phyloP scores from a whole-genome alignment of 257 asterid genomes.

The Anisodus acutangulus region DNA sequence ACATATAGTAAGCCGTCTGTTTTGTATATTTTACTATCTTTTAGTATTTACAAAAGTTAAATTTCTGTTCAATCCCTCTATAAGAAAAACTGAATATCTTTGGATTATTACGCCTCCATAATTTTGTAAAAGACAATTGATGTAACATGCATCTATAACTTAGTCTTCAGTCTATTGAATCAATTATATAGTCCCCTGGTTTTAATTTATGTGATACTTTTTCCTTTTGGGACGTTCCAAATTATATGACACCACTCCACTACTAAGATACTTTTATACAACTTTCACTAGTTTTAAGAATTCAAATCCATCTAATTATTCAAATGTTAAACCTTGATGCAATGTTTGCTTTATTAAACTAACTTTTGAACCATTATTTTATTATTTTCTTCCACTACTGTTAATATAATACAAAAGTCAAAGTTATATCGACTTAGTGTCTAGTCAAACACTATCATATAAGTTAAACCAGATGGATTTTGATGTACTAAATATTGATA shows the following conservation, averaged over 20 bases:
- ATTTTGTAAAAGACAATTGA: neutral
- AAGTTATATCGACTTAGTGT: no score
- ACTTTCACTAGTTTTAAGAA: no score
- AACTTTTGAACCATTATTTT: neutral
- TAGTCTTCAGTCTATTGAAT: neutral
- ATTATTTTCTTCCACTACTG: neutral
- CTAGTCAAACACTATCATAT: neutral
- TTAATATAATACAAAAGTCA: neutral
- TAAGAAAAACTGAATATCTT: constrained; percentile 8
- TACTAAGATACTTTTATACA: no score
- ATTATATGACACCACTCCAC: no score
- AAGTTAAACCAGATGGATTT: neutral
- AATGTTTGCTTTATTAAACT: constrained; percentile 5
- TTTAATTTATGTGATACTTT: no score
- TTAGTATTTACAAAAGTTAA: neutral
- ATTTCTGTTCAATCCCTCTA: neutral
- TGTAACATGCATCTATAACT: neutral
- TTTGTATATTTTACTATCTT: neutral
- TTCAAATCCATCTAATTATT: no score
- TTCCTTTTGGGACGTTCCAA: no score
- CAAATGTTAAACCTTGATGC: constrained; percentile 1
- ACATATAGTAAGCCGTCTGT: neutral
- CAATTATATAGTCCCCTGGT: no score
- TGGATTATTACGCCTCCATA: neutral
- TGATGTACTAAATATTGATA: no score